Evolutionary conservation across 129 eudicot genomes (phyloP), one percentile per base, ranked within the genome.

Genomic region (Deinandra increscens): DNA sequence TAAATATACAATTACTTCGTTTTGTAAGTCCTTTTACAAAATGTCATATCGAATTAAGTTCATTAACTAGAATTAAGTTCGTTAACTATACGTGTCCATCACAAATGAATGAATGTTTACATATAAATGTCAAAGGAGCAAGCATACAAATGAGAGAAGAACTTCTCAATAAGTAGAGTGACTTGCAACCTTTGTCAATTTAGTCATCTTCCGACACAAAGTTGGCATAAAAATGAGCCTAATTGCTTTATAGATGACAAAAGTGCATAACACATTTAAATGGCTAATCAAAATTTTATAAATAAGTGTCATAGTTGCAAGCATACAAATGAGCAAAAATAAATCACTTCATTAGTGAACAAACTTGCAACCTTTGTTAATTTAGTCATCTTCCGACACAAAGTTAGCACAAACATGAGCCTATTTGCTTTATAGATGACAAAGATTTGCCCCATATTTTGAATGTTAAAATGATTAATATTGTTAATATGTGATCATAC

Each of bases 361-460:
- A 9, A 6, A 54, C 60, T 54, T 19, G n/a, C 9, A 54, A 10
- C 60, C 60, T 22, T 54, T 54, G 33, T 54, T 22, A 1, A 54
- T 20, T 53, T 54, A 54, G 60, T 54, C 60, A 54, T 54, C 60
- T 54, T 20, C 60, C 60, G 60, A 54, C 60, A 54, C 81, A 81
- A 71, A 76, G 36, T 66, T 31, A 80, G 81, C 73, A 78, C 37
- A 4, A 12, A 1, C 8, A 53, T 20, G 18, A 49, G 38, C 82
- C 81, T 56, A 72, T 81, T 70, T 81, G 84, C 89, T 81, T 81
- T 81, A 72, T 66, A 56, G 85, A 81, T 81, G 89, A 81, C 86
- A 54, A 26, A 10, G 1, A 7, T 9, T 26, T 0, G 31, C 20
- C 64, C 64, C 13, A n/a, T 18, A 13, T n/a, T n/a, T n/a, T n/a